Percentiles rank a stretch among this genome's conserved stretches.
phyloP scores from a whole-genome alignment of 768 basidiomycete species.

The Omphalotus guepiniiformis region DNA sequence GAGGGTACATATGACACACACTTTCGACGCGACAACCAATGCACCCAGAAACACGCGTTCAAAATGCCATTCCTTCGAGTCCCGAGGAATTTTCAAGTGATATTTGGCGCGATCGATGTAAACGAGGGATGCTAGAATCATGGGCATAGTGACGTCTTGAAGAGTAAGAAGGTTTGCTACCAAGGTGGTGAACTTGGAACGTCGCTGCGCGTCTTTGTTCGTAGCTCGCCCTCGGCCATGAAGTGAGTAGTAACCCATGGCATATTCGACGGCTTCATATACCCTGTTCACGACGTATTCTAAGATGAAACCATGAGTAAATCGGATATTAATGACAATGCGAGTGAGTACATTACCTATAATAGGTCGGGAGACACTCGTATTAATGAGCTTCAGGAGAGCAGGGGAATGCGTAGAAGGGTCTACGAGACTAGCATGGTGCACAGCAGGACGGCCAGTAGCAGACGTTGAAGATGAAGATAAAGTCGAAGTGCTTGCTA shows the following conservation, averaged over 20 bases:
- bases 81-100: slow-evolving; percentile 74
- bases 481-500: no score
- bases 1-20: slow-evolving; percentile 25
- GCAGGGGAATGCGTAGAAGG: slow-evolving; percentile 58
- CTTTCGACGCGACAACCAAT: slow-evolving; percentile 82
- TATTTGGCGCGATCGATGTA: slow-evolving; percentile 77
- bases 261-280: slow-evolving; percentile 70
- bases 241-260: slow-evolving; percentile 63
- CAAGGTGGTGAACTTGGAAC: slow-evolving; percentile 58
- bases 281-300: slow-evolving; percentile 70
- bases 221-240: slow-evolving; percentile 46
- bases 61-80: slow-evolving; percentile 83
- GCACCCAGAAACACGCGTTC: slow-evolving; percentile 91
- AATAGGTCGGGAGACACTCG: slow-evolving; percentile 55
- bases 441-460: slow-evolving; percentile 24
- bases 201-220: slow-evolving; percentile 48
- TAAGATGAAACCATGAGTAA: slow-evolving; percentile 20
- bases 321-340: not conserved
- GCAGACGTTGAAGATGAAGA: slow-evolving; percentile 6
- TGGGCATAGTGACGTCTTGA: slow-evolving; percentile 69
- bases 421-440: slow-evolving; percentile 56
- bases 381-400: slow-evolving; percentile 62
- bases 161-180: slow-evolving; percentile 64
- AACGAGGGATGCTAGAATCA: slow-evolving; percentile 65
- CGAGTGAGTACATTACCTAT: slow-evolving; percentile 47